phyloP scores from a whole-genome alignment of 495 filamentous ascomycete genomes.

The Amniculicola lignicola region DNA sequence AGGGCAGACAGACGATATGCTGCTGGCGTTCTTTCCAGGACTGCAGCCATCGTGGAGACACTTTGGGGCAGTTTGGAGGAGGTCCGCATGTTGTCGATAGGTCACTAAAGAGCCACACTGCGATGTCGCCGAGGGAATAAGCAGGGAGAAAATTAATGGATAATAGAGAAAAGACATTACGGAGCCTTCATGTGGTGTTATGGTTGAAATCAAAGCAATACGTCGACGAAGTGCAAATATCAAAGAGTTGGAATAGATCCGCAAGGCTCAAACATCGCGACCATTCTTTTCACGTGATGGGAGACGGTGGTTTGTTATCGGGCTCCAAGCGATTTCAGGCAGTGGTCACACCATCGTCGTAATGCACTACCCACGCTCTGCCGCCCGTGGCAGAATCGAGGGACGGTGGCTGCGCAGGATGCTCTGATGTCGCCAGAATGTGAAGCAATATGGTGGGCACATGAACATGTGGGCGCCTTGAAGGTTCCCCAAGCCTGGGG shows the following conservation, averaged over 20 bases:
- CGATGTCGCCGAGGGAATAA: neutral
- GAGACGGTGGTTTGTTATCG: neutral
- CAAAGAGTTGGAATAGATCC: neutral
- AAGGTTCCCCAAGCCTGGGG: too few relatives aligned
- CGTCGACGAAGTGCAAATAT: neutral
- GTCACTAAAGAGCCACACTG: slow-evolving; percentile 4
- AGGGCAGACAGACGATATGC: slow-evolving; percentile 3
- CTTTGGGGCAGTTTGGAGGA: neutral
- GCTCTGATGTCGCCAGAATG: neutral
- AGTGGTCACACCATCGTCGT: neutral
- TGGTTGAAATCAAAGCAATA: neutral
- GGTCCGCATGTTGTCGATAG: slow-evolving; percentile 4
- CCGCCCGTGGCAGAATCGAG: neutral
- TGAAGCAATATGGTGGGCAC: too few relatives aligned
- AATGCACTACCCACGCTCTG: neutral
- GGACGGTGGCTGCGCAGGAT: neutral
- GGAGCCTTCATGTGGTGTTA: neutral
- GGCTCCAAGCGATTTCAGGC: neutral
- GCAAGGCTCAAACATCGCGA: neutral
- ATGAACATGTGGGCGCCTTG: too few relatives aligned
- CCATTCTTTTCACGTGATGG: neutral
- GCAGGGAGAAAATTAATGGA: neutral
- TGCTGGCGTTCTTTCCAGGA: neutral
- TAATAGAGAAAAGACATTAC: neutral
- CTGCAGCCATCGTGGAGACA: slow-evolving; percentile 5